Evolutionary conservation across 1,284 basidiomycete genomes (phyloP), one percentile per base, ranked within the genome.

Genomic region (Sporisorium iseilematis-ciliati): DNA sequence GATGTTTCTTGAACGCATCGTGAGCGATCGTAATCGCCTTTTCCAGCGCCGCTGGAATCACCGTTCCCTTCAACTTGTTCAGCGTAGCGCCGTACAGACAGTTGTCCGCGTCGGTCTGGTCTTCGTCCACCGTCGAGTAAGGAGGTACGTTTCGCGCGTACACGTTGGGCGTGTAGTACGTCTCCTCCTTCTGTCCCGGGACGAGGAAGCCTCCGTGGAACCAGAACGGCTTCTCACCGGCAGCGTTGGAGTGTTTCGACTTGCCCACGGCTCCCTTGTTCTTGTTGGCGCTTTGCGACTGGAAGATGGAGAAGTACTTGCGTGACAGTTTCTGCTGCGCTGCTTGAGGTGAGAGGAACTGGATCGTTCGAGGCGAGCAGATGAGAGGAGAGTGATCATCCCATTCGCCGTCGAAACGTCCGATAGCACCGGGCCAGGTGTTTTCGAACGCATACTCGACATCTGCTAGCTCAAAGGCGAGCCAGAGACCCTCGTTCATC

Each of bases 401-500:
- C 70, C 70, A 73, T 18, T 74, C 71, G 31, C 71, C 71, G 1
- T 68, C 65, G 31, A 66, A 68, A 2, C 64, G 46, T 11, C 71
- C 71, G 26, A 74, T 62, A 18, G 71, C 71, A 12, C 71, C 71
- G 4, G 71, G 71, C 65, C 65, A 68, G 1, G 71, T 68, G 58
- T 74, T 74, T 25, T 74, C 71, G 33, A 74, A 74, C 7, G 71
- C 71, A 41, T 68, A 68, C 11, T 35, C 57, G 26, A 74, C 55
- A 41, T 74, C 55, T 0, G 65, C 29, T 1, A 74, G 57, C 55
- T 74, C 71, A 33, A 74, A 74, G 2, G 65, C 57, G 29, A 74
- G 41, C 71, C 71, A 74, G 18, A 74, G 71, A 31, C 52, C 65
- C 53, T 74, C 71, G 40, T 49, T 57, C 71, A 74, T 74, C 57